phyloP scores from a whole-genome alignment of 768 basidiomycete species.

The Hygrocybe punicea region DNA sequence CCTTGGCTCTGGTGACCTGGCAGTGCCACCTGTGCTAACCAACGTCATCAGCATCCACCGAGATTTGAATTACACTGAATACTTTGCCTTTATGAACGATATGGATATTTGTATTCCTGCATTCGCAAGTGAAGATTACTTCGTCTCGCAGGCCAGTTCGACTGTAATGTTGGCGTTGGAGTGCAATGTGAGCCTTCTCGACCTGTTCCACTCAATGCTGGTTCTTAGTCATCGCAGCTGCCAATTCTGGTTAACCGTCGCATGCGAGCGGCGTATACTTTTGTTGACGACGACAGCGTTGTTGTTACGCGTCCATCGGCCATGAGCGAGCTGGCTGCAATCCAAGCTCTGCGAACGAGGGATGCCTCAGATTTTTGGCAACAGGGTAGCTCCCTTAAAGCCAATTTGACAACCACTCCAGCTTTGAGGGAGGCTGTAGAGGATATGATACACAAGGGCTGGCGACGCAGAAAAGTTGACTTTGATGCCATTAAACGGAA shows the following conservation, averaged over 20 bases:
- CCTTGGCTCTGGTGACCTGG: conserved; percentile 32
- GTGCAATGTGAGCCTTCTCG: conserved; percentile 30
- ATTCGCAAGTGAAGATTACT: conserved; percentile 34
- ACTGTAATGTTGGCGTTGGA: conserved; percentile 41
- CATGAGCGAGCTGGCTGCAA: conserved; percentile 38
- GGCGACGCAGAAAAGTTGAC: conserved; percentile 26
- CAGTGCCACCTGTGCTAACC: conserved; percentile 36
- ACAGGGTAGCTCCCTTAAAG: conserved; percentile 1
- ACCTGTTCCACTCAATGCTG: neutral
- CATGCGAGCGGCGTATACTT: conserved; percentile 37
- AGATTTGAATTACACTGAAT: conserved; percentile 36
- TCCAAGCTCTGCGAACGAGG: conserved; percentile 37
- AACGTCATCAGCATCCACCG: conserved; percentile 37
- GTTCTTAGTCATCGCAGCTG: conserved; percentile 22
- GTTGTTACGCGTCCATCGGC: conserved; percentile 40
- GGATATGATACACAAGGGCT: conserved; percentile 31
- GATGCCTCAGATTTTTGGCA: conserved; percentile 24
- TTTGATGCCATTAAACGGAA: conserved; percentile 28
- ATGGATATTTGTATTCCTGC: conserved; percentile 44
- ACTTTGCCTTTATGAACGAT: conserved; percentile 35
- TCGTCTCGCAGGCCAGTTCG: conserved; percentile 39
- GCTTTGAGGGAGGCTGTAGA: conserved; percentile 20
- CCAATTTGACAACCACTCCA: conserved; percentile 3
- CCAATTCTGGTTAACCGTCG: conserved; percentile 43
- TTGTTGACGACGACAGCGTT: conserved; percentile 36